Conservation (phyloP, 228 moss, liverwort and hornwort species). For the Sphagnum fallax region DNA sequence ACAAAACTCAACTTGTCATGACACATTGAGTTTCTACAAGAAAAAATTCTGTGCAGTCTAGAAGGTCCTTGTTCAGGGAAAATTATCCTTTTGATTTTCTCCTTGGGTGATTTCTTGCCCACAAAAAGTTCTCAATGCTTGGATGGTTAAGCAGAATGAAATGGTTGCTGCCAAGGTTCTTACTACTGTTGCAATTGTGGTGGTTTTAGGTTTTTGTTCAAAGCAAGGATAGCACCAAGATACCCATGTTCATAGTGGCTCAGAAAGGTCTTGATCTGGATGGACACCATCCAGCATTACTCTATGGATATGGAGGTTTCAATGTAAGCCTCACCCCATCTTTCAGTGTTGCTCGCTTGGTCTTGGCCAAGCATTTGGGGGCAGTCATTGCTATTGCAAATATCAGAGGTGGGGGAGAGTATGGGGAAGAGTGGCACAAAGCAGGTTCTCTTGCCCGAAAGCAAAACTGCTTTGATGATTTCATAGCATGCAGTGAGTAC, state of each 20-base stretch:
- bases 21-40: constrained; percentile 6
- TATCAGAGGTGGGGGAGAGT: constrained; percentile 83
- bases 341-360: constrained; percentile 65
- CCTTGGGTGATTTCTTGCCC: too few species aligned
- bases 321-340: constrained; percentile 81
- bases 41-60: too few species aligned
- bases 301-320: constrained; percentile 91
- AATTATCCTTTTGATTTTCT: too few species aligned
- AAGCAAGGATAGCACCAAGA: constrained; percentile 65
- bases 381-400: constrained; percentile 69
- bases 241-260: constrained; percentile 74
- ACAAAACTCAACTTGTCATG: constrained; percentile 10
- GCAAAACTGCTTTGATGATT: constrained; percentile 89
- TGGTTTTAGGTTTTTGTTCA: constrained; percentile 53
- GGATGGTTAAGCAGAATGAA: too few species aligned
- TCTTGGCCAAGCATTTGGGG: constrained; percentile 64
- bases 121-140: too few species aligned
- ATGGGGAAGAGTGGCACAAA: constrained; percentile 95
- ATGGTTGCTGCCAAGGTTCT: too few species aligned
- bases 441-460: constrained; percentile 71
- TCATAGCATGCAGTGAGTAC: constrained; percentile 71
- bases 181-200: too few species aligned
- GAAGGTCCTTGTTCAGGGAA: too few species aligned
- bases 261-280: constrained; percentile 31
- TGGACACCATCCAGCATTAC: constrained; percentile 54